phyloP scores from a whole-genome alignment of 1,139 yeast genomes.

The Petasospora fabianii region DNA sequence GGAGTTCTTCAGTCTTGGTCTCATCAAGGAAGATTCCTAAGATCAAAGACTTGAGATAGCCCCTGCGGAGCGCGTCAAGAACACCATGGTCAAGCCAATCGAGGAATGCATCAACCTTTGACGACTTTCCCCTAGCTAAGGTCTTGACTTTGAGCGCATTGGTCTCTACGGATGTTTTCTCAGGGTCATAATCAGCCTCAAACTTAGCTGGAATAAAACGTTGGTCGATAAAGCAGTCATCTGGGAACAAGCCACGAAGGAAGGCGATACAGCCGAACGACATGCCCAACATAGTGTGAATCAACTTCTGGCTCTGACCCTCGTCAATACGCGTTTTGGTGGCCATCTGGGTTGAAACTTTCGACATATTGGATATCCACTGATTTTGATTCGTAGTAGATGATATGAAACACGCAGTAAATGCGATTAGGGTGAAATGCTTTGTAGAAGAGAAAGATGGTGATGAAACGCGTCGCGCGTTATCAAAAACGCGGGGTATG shows the following conservation, averaged over 20 bases:
- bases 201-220: conserved; percentile 36
- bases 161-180: conserved; percentile 22
- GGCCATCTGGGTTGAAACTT: not conserved
- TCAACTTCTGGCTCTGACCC: conserved; percentile 37
- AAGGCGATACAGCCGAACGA: conserved; percentile 51
- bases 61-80: conserved; percentile 38
- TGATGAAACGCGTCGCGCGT: too few relatives aligned
- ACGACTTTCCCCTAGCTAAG: conserved; percentile 40
- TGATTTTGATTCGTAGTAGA: too few relatives aligned
- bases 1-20: conserved; percentile 34
- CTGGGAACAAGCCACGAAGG: conserved; percentile 48
- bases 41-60: conserved; percentile 42
- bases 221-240: conserved; percentile 43
- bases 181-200: conserved; percentile 27
- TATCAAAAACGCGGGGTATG: too few relatives aligned
- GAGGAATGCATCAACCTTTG: conserved; percentile 42
- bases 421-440: too few relatives aligned
- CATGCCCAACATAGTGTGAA: conserved; percentile 43
- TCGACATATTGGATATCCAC: conserved; percentile 1
- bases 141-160: conserved; percentile 43
- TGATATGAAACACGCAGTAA: too few relatives aligned
- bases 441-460: too few relatives aligned
- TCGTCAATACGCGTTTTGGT: conserved; percentile 11
- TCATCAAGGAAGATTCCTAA: conserved; percentile 43
- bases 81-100: conserved; percentile 53